Conservation (phyloP, 2,329 filamentous ascomycete species). For the Phoma sp. region DNA sequence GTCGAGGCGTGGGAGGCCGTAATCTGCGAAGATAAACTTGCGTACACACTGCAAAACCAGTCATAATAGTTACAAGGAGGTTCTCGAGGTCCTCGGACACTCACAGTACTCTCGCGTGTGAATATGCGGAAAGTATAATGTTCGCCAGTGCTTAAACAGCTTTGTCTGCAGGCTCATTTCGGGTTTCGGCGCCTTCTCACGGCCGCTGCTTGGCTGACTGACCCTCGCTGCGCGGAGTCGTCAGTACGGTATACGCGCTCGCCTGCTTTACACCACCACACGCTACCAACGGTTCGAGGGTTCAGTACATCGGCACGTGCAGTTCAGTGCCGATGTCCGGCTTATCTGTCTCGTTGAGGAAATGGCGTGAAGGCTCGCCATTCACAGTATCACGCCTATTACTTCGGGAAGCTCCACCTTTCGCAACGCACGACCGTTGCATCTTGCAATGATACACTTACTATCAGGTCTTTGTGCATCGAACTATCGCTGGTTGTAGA, state of each 20-base stretch:
- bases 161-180: no score
- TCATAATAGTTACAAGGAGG: no score
- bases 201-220: no score
- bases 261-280: background rate
- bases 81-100: no score
- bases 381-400: slow-evolving; percentile 10
- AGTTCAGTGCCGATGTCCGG: slow-evolving; percentile 8
- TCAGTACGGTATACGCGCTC: no score
- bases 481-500: background rate
- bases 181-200: no score
- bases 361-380: slow-evolving; percentile 6
- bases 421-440: background rate
- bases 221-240: background rate
- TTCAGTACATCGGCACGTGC: background rate
- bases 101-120: no score
- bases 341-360: slow-evolving; percentile 11
- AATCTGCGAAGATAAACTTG: no score
- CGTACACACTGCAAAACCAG: no score
- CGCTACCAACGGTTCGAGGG: background rate
- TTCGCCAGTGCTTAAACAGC: no score
- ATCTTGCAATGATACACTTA: background rate
- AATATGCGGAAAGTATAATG: no score
- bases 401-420: slow-evolving; percentile 9
- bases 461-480: background rate
- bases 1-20: no score